Evolutionary conservation across 1,284 basidiomycete species (phyloP).

Genomic region (Melampsora occidentalis): DNA sequence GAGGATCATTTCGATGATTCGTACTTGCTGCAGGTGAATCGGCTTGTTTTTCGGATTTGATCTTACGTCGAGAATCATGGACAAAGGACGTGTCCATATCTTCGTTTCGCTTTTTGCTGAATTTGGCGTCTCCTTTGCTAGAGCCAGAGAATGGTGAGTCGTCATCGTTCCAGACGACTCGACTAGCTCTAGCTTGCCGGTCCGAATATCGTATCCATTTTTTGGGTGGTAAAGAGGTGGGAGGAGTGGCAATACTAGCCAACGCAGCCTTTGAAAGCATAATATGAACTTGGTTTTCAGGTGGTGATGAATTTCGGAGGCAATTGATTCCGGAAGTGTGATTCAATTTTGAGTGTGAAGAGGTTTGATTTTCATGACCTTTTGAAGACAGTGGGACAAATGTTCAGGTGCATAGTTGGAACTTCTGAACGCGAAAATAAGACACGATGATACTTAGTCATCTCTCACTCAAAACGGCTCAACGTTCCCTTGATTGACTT

Average conservation of each 20-base stretch:
- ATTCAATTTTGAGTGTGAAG: no score
- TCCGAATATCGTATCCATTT: conserved; percentile 33
- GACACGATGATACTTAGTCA: no score
- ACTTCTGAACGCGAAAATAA: no score
- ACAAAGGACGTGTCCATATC: conserved; percentile 5
- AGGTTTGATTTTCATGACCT: no score
- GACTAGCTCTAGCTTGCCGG: conserved; percentile 3
- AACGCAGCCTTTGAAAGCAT: conserved; percentile 7
- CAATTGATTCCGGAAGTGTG: no score
- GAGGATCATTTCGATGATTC: no score
- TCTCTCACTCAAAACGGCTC: no score
- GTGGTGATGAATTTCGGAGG: no score
- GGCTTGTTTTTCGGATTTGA: neutral
- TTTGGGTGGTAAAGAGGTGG: neutral
- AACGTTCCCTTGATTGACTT: no score
- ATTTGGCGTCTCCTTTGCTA: neutral
- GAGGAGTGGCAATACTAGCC: neutral
- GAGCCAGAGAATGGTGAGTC: neutral
- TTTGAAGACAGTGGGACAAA: no score
- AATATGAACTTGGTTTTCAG: neutral
- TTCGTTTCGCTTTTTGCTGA: neutral
- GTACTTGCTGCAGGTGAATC: neutral
- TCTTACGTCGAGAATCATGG: neutral
- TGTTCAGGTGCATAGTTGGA: no score
- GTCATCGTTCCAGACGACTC: conserved; percentile 17